Evolutionary conservation across 2,329 filamentous ascomycete species (phyloP).

Genomic region (Neofusicoccum umdonicola): DNA sequence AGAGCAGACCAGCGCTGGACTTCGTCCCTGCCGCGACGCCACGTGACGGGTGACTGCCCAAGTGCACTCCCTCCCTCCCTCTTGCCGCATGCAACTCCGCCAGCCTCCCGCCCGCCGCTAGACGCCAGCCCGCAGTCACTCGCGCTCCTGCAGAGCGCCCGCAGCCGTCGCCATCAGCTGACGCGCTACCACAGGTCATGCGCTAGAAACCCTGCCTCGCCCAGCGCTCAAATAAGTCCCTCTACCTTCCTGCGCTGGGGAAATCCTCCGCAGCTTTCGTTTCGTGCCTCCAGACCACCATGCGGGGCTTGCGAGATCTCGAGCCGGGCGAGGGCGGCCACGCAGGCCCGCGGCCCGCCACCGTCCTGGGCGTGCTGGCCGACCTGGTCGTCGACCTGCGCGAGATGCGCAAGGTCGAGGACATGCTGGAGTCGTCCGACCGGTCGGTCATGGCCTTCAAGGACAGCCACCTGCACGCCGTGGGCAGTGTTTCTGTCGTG

Average conservation of each 20-base stretch:
- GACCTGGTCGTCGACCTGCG: constrained; percentile 1
- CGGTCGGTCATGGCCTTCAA: constrained; percentile 3
- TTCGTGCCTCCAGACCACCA: neutral
- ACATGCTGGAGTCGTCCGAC: neutral
- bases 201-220: neutral
- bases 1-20: too few species aligned
- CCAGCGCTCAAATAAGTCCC: too few species aligned
- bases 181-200: neutral
- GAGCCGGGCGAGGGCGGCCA: neutral
- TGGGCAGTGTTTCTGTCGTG: neutral
- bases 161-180: neutral
- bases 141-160: neutral
- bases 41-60: too few species aligned
- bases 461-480: neutral
- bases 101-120: too few species aligned
- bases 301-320: neutral
- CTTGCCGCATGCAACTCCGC: too few species aligned
- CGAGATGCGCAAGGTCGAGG: constrained; percentile 9
- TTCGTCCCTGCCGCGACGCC: too few species aligned
- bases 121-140: too few species aligned
- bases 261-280: neutral
- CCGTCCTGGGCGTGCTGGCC: neutral
- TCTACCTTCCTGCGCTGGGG: too few species aligned
- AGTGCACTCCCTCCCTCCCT: too few species aligned
- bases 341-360: neutral